Evolutionary conservation across 208 protist species (phyloP), one percentile per base, ranked within the genome.

Genomic region (Porcisia hertigi): DNA sequence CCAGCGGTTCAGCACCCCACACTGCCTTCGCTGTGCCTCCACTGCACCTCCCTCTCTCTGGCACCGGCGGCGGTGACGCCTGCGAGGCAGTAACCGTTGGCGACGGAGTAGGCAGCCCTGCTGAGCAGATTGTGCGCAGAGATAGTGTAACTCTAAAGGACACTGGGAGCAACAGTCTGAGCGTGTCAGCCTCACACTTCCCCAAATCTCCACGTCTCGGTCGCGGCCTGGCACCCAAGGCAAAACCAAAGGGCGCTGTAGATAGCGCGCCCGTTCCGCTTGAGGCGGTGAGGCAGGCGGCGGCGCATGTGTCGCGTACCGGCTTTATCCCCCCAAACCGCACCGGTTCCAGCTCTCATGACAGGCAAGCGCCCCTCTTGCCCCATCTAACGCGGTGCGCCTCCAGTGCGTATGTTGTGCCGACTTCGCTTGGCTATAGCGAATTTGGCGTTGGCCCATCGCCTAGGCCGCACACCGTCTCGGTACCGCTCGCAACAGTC

Each of bases 231-330:
- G 85, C 79, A 12, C 86, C 90, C 36, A 97, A 97, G 81, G 88
- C 91, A 25, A 97, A 97, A 77, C 93, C 93, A 14, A 85, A 86
- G 59, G 90, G 79, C 39, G 86, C 88, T 0, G 30, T 85, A 1
- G 84, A 86, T 0, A 81, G 73, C 14, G 65, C 83, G 16, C 79
- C 76, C 55, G 84, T 93, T 41, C 91, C 93, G 16, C 75, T 95
- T 58, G 88, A 92, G 45, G 90, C 83, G 4, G 92, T 97, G 67
- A 86, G 85, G 1, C 93, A 94, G 41, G 89, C 89, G 8, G 89
- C 90, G 0, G 77, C 81, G 14, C 64, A 92, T 43, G 45, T 88
- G 52, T 66, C 53, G 34, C 76, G 81, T 52, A 67, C 69, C 57
- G 30, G 57, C 39, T 69, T 66, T 14, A 59, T 60, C 14, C 63